Percentiles rank a stretch among this genome's conserved stretches.
Conservation (phyloP, 768 basidiomycete species). For the Pleurotus tuber-regium region DNA sequence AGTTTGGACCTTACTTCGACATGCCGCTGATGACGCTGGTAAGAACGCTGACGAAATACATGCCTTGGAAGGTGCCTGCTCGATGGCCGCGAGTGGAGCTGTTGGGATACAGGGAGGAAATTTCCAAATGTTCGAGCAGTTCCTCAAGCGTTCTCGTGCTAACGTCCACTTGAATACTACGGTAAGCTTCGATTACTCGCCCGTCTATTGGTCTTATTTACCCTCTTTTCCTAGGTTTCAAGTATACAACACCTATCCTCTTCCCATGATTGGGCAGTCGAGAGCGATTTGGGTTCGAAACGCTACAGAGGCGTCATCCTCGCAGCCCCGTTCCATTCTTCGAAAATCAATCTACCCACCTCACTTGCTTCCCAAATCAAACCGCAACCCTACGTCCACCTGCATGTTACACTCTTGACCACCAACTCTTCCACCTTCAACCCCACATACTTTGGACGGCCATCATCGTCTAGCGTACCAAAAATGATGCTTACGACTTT, state of each 20-base stretch:
- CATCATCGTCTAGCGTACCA: constrained; percentile 45
- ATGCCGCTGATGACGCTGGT: constrained; percentile 1
- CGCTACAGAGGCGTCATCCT: constrained; percentile 78
- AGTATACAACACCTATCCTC: constrained; percentile 43
- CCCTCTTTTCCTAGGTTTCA: constrained; percentile 40
- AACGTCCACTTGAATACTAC: constrained; percentile 67
- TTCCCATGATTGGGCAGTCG: constrained; percentile 51
- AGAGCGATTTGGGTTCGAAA: constrained; percentile 41
- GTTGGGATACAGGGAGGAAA: constrained; percentile 75
- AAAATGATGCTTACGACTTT: constrained; percentile 71
- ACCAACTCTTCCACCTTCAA: constrained; percentile 65
- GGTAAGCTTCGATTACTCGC: constrained; percentile 39
- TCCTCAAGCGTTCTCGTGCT: constrained; percentile 69
- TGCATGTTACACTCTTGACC: constrained; percentile 88
- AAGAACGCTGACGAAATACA: constrained; percentile 73
- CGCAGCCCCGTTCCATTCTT: constrained; percentile 81
- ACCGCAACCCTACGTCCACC: constrained; percentile 71
- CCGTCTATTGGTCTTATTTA: neutral
- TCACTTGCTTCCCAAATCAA: constrained; percentile 54
- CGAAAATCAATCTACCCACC: constrained; percentile 51
- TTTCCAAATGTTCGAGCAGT: constrained; percentile 79
- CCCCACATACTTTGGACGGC: constrained; percentile 67
- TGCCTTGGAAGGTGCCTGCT: constrained; percentile 67
- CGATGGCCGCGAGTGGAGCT: constrained; percentile 72
- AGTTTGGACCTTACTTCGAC: neutral